Conservation (phyloP, 306 rosid genomes). For the cucumber (Cucumis sativus) region Cucumber_9930_V3 NC_026657.2:24355501-24356000, state of each 20-base stretch:
- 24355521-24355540: slow-evolving; percentile 89
- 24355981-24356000: too few relatives aligned
- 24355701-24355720: neutral
- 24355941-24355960: too few relatives aligned
- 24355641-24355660: neutral
- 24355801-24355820: too few relatives aligned
- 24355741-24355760: neutral
- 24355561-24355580: slow-evolving; percentile 66
- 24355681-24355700: neutral
- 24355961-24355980: too few relatives aligned
- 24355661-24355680: neutral
- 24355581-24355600: slow-evolving; percentile 94
- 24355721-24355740: neutral
- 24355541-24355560: slow-evolving; percentile 61
- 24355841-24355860: too few relatives aligned
- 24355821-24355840: too few relatives aligned
- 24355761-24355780: neutral
- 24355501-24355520: slow-evolving; percentile 74
- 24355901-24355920: too few relatives aligned
- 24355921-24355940: too few relatives aligned
- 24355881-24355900: too few relatives aligned
- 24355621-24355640: neutral
- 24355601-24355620: slow-evolving; percentile 81
- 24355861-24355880: too few relatives aligned
- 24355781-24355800: too few relatives aligned